Evolutionary conservation across 768 basidiomycete species (phyloP).

Genomic region (Phaffia australis): DNA sequence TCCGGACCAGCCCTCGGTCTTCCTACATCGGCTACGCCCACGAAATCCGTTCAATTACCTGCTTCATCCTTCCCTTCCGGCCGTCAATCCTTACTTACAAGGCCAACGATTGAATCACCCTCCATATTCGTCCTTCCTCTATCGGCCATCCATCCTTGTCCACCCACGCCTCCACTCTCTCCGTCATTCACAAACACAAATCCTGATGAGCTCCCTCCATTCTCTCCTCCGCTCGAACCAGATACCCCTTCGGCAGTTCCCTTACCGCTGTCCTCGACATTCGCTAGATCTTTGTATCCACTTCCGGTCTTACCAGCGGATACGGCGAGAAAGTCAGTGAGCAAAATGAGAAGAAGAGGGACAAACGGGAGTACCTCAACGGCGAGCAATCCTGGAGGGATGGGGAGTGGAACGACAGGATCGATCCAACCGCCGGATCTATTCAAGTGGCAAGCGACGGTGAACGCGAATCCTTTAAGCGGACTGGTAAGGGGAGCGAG

Average conservation of each 20-base stretch:
- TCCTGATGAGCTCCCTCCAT: neutral
- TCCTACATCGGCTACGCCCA: neutral
- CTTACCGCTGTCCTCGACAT: constrained; percentile 26
- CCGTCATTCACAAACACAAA: neutral
- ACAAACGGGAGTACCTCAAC: constrained; percentile 3
- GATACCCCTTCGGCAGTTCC: neutral
- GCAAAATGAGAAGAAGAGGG: constrained; percentile 12
- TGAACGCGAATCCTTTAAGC: constrained; percentile 66
- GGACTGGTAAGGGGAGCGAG: constrained; percentile 56
- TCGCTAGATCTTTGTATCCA: constrained; percentile 27
- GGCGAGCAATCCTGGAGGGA: neutral
- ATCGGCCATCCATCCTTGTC: neutral
- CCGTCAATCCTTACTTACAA: neutral
- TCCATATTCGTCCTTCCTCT: neutral
- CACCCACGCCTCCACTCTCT: constrained; percentile 3
- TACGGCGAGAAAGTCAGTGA: constrained; percentile 16
- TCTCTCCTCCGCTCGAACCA: neutral
- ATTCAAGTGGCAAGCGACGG: constrained; percentile 56
- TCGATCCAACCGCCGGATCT: constrained; percentile 44
- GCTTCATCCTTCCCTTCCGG: neutral
- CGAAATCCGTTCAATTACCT: neutral
- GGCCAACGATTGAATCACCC: neutral
- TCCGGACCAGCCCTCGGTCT: no score
- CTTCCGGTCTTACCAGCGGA: constrained; percentile 25
- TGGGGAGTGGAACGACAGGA: constrained; percentile 1